Conservation (phyloP, 352 stramenopile genomes). For the Heterotrichella gracilis region DNA sequence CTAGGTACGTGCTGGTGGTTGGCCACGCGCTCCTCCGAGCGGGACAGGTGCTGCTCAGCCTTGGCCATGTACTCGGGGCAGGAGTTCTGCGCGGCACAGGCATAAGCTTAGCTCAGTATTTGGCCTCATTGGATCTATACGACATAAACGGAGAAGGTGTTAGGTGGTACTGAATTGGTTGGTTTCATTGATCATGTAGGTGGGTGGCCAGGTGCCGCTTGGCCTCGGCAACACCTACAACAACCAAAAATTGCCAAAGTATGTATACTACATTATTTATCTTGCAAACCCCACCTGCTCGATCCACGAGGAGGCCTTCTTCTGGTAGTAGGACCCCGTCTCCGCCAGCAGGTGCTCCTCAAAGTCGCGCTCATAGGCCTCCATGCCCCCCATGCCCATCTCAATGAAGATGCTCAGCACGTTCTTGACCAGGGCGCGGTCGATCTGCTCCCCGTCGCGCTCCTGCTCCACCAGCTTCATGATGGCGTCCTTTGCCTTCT, state of each 20-base stretch:
- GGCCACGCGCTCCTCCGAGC: constrained; percentile 42
- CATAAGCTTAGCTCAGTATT: too few species aligned
- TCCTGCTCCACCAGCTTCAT: constrained; percentile 83
- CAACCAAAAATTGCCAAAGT: too few species aligned
- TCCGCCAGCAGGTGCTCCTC: constrained; percentile 57
- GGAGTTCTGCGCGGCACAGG: too few species aligned
- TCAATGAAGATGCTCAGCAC: constrained; percentile 87
- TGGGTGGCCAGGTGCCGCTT: constrained; percentile 58
- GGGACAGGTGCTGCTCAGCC: constrained; percentile 38
- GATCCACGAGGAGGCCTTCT: constrained; percentile 85
- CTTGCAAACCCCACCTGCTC: too few species aligned
- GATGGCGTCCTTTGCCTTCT: constrained; percentile 44
- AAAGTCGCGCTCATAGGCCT: constrained; percentile 75
- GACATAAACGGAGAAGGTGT: too few species aligned
- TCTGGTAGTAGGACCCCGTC: constrained; percentile 68
- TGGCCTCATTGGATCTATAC: too few species aligned
- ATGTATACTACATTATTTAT: too few species aligned
- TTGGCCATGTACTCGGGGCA: constrained; percentile 90
- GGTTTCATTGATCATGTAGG: constrained; percentile 65
- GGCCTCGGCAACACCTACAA: too few species aligned
- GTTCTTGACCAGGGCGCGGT: constrained; percentile 68
- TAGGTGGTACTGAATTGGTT: too few species aligned
- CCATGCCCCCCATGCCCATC: constrained; percentile 73
- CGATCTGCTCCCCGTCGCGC: constrained; percentile 74
- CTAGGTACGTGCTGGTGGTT: constrained; percentile 76